Conservation (phyloP, 2,329 filamentous ascomycete species). For the Neonectria neomacrospora region DNA sequence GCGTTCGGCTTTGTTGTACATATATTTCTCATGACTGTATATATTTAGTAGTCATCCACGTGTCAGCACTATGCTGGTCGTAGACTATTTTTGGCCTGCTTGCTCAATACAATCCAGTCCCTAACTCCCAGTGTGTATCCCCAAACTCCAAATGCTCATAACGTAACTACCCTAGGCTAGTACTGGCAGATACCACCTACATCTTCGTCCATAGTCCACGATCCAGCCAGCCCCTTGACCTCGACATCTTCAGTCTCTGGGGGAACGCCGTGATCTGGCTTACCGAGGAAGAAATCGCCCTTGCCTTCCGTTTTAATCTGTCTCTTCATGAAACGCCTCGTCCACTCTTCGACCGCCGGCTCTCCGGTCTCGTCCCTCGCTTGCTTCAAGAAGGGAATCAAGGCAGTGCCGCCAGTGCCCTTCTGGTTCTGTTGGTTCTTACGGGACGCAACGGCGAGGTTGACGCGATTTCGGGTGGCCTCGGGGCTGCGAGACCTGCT, state of each 20-base stretch:
- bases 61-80: constrained; percentile 22
- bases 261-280: constrained; percentile 57
- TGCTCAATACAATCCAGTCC: constrained; percentile 14
- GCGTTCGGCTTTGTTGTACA: constrained; percentile 35
- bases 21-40: constrained; percentile 35
- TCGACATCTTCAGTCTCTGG: constrained; percentile 58
- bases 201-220: constrained; percentile 88
- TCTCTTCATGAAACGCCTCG: constrained; percentile 66
- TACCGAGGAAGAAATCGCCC: constrained; percentile 68
- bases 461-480: constrained; percentile 61
- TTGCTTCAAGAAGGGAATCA: constrained; percentile 97
- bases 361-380: constrained; percentile 96
- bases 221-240: constrained; percentile 78
- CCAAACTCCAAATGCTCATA: constrained; percentile 2
- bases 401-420: constrained; percentile 90
- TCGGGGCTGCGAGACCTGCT: constrained; percentile 69
- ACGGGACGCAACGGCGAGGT: constrained; percentile 70
- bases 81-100: constrained; percentile 26
- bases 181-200: constrained; percentile 72
- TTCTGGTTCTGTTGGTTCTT: constrained; percentile 71
- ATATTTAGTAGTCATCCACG: constrained; percentile 33
- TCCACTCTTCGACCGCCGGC: constrained; percentile 79
- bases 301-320: constrained; percentile 61
- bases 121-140: constrained; percentile 6
- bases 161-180: neutral